These are phyloP conservation scores for Hanseniaspora opuntiae DNA, from an alignment of 805 yeast genomes.

Conservation along the genomic window DNA sequence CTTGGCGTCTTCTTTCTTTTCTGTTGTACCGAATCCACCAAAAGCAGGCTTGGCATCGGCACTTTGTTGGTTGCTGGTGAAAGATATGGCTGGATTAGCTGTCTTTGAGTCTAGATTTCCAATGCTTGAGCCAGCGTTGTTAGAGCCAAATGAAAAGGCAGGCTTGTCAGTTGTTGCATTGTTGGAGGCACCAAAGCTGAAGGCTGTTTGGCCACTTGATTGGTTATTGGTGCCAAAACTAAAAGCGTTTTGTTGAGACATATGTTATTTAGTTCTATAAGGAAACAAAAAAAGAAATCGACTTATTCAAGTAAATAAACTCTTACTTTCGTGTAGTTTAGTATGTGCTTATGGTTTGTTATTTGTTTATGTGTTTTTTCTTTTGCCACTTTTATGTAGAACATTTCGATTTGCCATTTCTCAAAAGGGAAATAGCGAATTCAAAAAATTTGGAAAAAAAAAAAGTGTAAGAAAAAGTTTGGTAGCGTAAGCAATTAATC, in stretches of 20 bases:
- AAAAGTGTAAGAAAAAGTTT: too few species aligned
- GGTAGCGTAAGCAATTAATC: too few species aligned
- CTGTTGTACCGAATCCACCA: not conserved
- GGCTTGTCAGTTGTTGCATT: slow-evolving; percentile 16
- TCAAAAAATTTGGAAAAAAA: too few species aligned
- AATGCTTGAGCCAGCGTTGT: slow-evolving; percentile 3
- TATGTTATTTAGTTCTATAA: too few species aligned
- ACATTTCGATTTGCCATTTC: too few species aligned
- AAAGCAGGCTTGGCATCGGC: slow-evolving; percentile 12
- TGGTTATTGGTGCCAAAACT: slow-evolving; percentile 7
- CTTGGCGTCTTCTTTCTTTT: slow-evolving; percentile 9
- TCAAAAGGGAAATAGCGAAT: too few species aligned
- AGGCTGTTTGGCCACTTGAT: not conserved
- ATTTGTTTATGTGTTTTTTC: too few species aligned
- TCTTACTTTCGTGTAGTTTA: too few species aligned
- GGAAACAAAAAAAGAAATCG: too few species aligned
- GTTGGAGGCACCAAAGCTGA: not conserved
- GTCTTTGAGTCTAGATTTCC: slow-evolving; percentile 9
- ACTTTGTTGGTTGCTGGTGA: slow-evolving; percentile 14
- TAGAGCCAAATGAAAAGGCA: slow-evolving; percentile 15
- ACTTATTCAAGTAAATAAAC: too few species aligned
- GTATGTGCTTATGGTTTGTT: too few species aligned
- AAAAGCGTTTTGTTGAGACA: slow-evolving; percentile 11
- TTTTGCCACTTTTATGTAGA: too few species aligned
- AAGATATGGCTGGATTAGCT: slow-evolving; percentile 18